Base-by-base conservation (phyloP, 2,329 filamentous ascomycete species). In the Stenocarpella maydis region DNA sequence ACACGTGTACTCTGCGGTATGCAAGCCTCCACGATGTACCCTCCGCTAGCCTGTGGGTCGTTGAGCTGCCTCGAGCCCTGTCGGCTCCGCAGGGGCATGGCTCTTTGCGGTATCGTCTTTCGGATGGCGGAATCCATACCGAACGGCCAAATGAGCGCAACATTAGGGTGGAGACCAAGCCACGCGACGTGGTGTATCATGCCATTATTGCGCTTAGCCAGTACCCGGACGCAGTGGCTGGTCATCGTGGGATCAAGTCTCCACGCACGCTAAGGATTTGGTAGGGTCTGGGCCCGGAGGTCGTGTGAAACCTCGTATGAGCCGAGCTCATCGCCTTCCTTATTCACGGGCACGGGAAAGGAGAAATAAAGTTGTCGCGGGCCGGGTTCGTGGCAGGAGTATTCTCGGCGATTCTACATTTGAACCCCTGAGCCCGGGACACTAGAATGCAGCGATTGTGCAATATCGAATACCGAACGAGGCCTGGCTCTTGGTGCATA, bases 131-230 rank as follows among this genome's bases (percentile, higher is more conserved):
- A 26, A 50, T 26, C 15, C 28, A 26, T 68, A 58, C 65, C 69
- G 50, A 58, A 41, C 60, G 41, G 45, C 34, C 58, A 34, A 37
- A 63, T 45, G 26, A 67, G 26, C 21, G 31, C 45, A 53, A 53
- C 41, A 43, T 45, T 47, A 47, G 21, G 28, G 50, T 65, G 50
- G 50, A 17, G 43, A 45, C 31, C 61, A 49, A 49, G 65, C 58
- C 69, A 68, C 43, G 43, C 65, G 65, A 70, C 43, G 58, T 31
- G 58, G n/a, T 53, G 43, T 39, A 67, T 65, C 69, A 68, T 49
- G 69, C 52, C 58, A 68, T 37, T 63, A 34, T 28, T 45, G 53
- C 34, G 24, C 19, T 21, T 65, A 24, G 50, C 47, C 50, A 65
- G 52, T 50, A 26, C 65, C 31, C 67, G 41, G 54, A 31, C 41